Evolutionary conservation across 2,329 filamentous ascomycete species (phyloP).

Genomic region (Diaporthe australafricana): DNA sequence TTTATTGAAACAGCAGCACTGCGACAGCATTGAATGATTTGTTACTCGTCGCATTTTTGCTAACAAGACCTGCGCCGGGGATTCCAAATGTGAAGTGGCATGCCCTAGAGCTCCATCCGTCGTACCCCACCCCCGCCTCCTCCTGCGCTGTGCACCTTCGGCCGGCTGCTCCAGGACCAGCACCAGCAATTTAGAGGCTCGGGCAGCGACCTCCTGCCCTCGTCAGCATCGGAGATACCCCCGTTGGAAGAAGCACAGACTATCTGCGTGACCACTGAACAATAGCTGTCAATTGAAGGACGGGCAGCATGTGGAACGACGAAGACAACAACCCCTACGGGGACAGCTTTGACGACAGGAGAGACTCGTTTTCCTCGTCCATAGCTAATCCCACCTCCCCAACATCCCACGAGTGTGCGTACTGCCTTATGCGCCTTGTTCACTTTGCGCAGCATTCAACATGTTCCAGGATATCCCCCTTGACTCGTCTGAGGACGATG

Average conservation of each 20-base stretch:
- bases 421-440: slow-evolving; percentile 49
- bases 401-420: slow-evolving; percentile 63
- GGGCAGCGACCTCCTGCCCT: neutral
- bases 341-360: slow-evolving; percentile 87
- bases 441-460: slow-evolving; percentile 36
- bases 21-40: neutral
- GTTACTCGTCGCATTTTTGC: neutral
- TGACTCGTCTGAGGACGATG: slow-evolving; percentile 49
- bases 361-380: slow-evolving; percentile 81
- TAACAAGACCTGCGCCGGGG: neutral
- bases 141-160: slow-evolving; percentile 22
- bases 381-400: slow-evolving; percentile 74
- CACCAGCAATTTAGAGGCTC: neutral
- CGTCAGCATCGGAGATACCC: neutral
- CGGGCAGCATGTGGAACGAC: slow-evolving; percentile 91
- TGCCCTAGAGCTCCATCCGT: slow-evolving; percentile 3
- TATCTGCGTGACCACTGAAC: neutral
- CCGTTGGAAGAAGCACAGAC: neutral
- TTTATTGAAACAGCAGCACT: neutral
- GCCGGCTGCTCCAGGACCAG: slow-evolving; percentile 21
- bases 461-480: slow-evolving; percentile 54
- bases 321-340: slow-evolving; percentile 99
- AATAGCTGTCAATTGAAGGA: neutral
- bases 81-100: neutral
- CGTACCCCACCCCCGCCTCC: slow-evolving; percentile 32